Evolutionary conservation across 768 basidiomycete species (phyloP), one percentile per base, ranked within the genome.

Genomic region (Tricholoma matsutake): DNA sequence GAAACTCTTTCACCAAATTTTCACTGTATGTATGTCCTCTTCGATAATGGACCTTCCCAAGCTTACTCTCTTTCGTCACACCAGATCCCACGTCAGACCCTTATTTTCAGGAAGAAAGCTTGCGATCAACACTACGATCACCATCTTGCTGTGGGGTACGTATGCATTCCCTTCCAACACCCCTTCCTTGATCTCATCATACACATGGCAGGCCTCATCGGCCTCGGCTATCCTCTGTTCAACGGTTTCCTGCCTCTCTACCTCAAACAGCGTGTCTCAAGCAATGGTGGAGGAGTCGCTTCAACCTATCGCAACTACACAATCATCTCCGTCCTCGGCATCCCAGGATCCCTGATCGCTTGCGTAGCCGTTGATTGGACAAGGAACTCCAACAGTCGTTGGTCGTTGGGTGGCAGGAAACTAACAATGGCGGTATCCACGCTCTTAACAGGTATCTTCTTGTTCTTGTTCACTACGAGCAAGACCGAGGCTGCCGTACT

Each of bases 191-290:
- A 31, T 13, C 34, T 32, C 6, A 18, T 39, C 10, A 10, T 22
- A 13, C 25, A 18, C 22, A 34, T 6, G 37, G 59, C 56, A 72
- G 81, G 75, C 34, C 64, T 81, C 28, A 79, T 83, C 54, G 84
- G 83, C 7, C 75, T 84, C 1, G 83, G 81, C 6, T 85, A 81
- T 64, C 84, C 84, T 5, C 72, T 85, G 2, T 83, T 79, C 72
- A 83, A 75, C 58, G 68, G 74, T 3, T 86, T 84, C 71, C 73
- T 86, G 22, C 79, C 84, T 3, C 69, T 81, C 1, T 83, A 82
- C 63, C 77, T 83, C 20, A 70, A 67, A 32, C 69, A 73, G 14
- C 76, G 73, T 31, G 69, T 75, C 57, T 63, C 73, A 0, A 32
- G 51, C n/a, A 64, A 68, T 8, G 62, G 65, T 9, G 13, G 70